Evolutionary conservation across 2,329 filamentous ascomycete species (phyloP).

Genomic region (Sarocladium strictum): DNA sequence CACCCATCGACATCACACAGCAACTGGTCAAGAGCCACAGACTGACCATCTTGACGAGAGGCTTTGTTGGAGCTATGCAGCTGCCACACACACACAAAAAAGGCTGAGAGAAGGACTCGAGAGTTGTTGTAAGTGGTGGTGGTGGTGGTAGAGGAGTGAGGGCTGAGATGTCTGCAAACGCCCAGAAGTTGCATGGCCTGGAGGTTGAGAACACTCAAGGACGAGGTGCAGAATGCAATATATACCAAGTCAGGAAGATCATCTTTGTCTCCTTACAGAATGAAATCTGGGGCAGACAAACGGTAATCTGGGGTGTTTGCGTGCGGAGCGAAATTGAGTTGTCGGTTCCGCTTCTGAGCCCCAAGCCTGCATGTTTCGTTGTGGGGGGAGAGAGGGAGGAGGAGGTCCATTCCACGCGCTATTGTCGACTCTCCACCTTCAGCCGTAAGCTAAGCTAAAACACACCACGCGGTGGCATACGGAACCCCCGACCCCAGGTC

Average conservation of each 20-base stretch:
- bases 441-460: conserved; percentile 4
- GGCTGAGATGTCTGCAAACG: not conserved
- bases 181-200: not conserved
- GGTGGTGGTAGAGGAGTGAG: no score
- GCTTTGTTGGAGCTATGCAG: not conserved
- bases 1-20: conserved; percentile 15
- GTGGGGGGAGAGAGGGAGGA: not conserved
- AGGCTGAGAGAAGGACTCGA: no score
- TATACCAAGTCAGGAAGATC: not conserved
- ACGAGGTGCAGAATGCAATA: not conserved
- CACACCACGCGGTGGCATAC: not conserved
- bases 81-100: no score
- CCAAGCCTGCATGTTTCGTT: not conserved
- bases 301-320: conserved; percentile 6
- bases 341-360: not conserved
- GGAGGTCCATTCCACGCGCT: not conserved
- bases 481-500: conserved; percentile 6
- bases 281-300: not conserved
- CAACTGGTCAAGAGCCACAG: conserved; percentile 14
- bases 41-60: conserved; percentile 10
- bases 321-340: not conserved
- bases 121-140: not conserved
- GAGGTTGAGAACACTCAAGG: not conserved
- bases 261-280: not conserved
- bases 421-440: conserved; percentile 7